Evolutionary conservation across 441 rosid species (phyloP).

Genomic region (Breynia disticha): DNA sequence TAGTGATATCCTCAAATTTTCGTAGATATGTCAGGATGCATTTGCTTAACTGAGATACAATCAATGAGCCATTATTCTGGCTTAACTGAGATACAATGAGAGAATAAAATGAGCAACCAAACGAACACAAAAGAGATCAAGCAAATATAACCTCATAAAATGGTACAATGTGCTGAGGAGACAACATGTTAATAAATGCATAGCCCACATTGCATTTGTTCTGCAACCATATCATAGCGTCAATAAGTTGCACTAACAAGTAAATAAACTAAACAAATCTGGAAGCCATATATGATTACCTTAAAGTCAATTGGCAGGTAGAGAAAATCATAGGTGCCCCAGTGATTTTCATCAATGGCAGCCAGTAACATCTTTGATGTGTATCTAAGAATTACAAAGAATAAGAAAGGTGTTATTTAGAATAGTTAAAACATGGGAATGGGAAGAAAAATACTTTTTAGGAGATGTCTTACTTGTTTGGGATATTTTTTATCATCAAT

Average conservation of each 20-base stretch:
- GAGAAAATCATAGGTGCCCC: slow-evolving; percentile 81
- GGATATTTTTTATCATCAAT: slow-evolving; percentile 97
- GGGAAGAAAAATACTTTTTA: no score
- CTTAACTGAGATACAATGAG: background rate
- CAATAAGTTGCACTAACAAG: slow-evolving; percentile 7
- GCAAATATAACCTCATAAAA: slow-evolving; percentile 66
- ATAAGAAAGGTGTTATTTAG: background rate
- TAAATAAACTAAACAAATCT: background rate
- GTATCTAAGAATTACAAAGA: slow-evolving; percentile 42
- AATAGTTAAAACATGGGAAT: background rate
- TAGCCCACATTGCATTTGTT: slow-evolving; percentile 99
- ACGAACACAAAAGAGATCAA: background rate
- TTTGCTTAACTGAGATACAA: background rate
- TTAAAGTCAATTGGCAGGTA: slow-evolving; percentile 95
- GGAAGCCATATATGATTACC: slow-evolving; percentile 30
- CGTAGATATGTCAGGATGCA: background rate
- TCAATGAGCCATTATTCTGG: background rate
- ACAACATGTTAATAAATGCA: slow-evolving; percentile 94
- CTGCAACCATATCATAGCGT: slow-evolving; percentile 36
- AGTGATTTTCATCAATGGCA: slow-evolving; percentile 84
- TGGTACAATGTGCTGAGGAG: slow-evolving; percentile 71
- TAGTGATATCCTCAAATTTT: background rate
- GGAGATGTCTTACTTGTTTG: slow-evolving; percentile 61
- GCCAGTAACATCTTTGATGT: slow-evolving; percentile 95
- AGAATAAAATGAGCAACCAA: background rate